Evolutionary conservation across 495 filamentous ascomycete species (phyloP).

Genomic region (Aspergillus panamensis): DNA sequence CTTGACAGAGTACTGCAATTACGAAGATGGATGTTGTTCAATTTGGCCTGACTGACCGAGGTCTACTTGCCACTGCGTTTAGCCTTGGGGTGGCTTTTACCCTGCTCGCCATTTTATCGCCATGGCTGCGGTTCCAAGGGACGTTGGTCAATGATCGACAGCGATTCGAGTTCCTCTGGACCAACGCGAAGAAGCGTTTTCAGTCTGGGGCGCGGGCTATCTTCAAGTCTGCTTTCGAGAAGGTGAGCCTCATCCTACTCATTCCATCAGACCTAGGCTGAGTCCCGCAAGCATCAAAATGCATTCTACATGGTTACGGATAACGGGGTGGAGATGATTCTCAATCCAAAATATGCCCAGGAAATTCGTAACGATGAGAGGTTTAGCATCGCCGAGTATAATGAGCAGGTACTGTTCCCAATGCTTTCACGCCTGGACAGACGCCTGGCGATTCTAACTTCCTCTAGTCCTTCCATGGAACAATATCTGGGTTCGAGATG

Average conservation of each 20-base stretch:
- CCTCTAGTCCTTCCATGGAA: neutral
- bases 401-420: neutral
- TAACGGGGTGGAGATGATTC: constrained; percentile 1
- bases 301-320: constrained; percentile 7
- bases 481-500: constrained; percentile 6
- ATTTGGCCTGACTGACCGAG: neutral
- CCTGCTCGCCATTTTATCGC: neutral
- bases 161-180: constrained; percentile 3
- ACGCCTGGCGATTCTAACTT: too few relatives aligned
- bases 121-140: neutral
- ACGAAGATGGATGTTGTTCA: too few relatives aligned
- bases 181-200: constrained; percentile 7
- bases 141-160: constrained; percentile 2
- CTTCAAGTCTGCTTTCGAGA: constrained; percentile 5
- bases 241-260: too few relatives aligned
- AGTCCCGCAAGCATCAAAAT: neutral
- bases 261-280: too few relatives aligned
- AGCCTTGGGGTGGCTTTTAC: neutral
- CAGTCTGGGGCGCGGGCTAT: neutral
- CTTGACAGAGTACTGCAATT: too few relatives aligned
- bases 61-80: neutral
- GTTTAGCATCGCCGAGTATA: constrained; percentile 2
- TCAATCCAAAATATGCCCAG: neutral
- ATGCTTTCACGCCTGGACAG: too few relatives aligned
- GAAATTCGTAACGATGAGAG: constrained; percentile 5